Evolutionary conservation across 2,329 filamentous ascomycete species (phyloP).

Genomic region (Aspergillus felis): DNA sequence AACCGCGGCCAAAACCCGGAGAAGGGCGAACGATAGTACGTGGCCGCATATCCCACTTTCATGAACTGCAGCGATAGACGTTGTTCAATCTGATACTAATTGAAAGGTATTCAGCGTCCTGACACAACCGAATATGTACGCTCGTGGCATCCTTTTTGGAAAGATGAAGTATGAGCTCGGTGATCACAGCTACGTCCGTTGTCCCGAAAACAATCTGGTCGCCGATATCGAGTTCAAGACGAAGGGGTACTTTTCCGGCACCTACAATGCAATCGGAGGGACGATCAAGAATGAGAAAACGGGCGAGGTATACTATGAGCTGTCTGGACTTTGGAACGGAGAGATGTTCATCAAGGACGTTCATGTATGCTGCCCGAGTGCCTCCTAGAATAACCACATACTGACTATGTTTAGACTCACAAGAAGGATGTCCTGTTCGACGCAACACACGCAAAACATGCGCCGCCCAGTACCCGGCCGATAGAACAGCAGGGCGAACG

Average conservation of each 20-base stretch:
- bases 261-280: conserved; percentile 93
- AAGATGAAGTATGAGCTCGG: conserved; percentile 99
- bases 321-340: conserved; percentile 88
- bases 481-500: conserved; percentile 82
- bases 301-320: conserved; percentile 81
- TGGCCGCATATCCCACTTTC: conserved; percentile 17
- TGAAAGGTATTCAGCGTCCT: conserved; percentile 59
- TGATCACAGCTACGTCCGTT: conserved; percentile 89
- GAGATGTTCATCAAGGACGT: conserved; percentile 91
- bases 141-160: conserved; percentile 90
- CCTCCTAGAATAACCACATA: not conserved
- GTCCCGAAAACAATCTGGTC: conserved; percentile 78
- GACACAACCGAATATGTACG: conserved; percentile 99
- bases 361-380: conserved; percentile 40
- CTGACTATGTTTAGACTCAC: conserved; percentile 60
- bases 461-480: conserved; percentile 68
- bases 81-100: not conserved
- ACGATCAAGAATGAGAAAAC: conserved; percentile 84
- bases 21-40: conserved; percentile 81
- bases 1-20: conserved; percentile 65
- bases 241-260: conserved; percentile 94
- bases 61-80: not conserved
- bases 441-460: conserved; percentile 72
- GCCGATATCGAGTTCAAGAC: conserved; percentile 98
- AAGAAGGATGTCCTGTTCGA: conserved; percentile 89